These are phyloP conservation scores for Coemansia furcata DNA, from an alignment of 192 early-diverging fungal species.

Conservation along the genomic window DNA sequence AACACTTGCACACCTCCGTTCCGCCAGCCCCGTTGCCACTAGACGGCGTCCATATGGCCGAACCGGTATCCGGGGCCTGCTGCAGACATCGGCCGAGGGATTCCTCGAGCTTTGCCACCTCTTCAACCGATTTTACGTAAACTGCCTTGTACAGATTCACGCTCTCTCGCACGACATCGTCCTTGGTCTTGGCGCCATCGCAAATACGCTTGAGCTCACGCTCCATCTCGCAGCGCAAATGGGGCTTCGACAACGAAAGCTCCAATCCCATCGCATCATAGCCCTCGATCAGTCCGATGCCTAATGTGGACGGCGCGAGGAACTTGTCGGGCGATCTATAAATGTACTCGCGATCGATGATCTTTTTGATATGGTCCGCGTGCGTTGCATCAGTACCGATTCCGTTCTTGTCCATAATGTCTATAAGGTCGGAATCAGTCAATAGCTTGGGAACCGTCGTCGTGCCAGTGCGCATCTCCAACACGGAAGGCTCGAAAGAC, in stretches of 20 bases:
- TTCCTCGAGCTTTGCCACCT: conserved; percentile 52
- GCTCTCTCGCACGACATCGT: conserved; percentile 66
- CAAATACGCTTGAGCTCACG: conserved; percentile 72
- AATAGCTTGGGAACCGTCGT: conserved; percentile 76
- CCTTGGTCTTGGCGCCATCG: conserved; percentile 61
- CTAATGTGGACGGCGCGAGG: conserved; percentile 77
- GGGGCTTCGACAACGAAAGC: conserved; percentile 83
- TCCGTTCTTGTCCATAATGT: conserved; percentile 87
- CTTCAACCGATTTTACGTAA: conserved; percentile 55
- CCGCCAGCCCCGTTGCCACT: background rate
- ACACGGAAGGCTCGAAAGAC: conserved; percentile 61
- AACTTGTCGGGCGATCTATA: conserved; percentile 60
- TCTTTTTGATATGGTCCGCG: conserved; percentile 92
- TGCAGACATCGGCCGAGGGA: conserved; percentile 44
- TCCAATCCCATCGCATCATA: conserved; percentile 88
- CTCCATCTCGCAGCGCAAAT: conserved; percentile 84
- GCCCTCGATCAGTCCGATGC: conserved; percentile 80
- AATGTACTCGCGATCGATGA: conserved; percentile 84
- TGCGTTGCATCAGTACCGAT: conserved; percentile 99
- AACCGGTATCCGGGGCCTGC: conserved; percentile 5
- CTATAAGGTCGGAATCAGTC: conserved; percentile 84
- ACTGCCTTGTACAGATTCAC: conserved; percentile 71
- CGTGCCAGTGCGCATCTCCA: conserved; percentile 64
- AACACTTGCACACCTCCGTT: conserved; percentile 28
- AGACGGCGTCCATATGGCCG: conserved; percentile 9